These are phyloP conservation scores for Termitomyces sp. DNA, from an alignment of 1,284 basidiomycete genomes.

Conservation along the genomic window DNA sequence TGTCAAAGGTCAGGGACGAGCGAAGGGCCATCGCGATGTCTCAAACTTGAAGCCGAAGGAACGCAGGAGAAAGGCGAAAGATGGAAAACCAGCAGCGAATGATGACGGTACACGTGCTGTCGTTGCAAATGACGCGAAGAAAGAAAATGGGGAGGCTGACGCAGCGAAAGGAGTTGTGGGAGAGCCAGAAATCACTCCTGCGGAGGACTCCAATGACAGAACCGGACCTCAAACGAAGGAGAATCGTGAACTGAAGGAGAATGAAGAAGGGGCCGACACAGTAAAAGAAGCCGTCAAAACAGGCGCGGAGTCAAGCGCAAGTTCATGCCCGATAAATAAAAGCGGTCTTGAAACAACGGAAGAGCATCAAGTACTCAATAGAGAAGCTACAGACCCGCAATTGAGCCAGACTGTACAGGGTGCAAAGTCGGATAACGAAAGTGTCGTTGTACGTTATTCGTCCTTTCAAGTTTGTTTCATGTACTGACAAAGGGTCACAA, in stretches of 20 bases:
- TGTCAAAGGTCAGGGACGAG: constrained; percentile 13
- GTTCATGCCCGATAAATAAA: neutral
- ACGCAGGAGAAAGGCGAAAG: neutral
- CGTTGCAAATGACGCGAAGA: neutral
- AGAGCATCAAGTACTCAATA: neutral
- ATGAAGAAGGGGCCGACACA: neutral
- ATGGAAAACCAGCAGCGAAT: neutral
- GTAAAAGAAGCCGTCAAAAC: neutral
- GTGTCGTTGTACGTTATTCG: neutral
- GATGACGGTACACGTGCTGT: neutral
- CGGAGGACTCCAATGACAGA: neutral
- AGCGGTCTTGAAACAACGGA: neutral
- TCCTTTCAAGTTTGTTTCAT: neutral
- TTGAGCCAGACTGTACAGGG: neutral
- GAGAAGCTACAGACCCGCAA: neutral
- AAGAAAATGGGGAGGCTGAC: constrained; percentile 11
- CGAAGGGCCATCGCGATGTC: constrained; percentile 5
- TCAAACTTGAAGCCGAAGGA: constrained; percentile 2
- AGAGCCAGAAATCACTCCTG: neutral
- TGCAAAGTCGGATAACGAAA: neutral
- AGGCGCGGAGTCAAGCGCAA: neutral
- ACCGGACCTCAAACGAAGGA: neutral
- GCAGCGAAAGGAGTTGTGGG: neutral
- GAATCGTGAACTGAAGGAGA: neutral
- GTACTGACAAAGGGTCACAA: neutral